These are phyloP conservation scores for Trichosporon sp. DNA, from an alignment of 1,284 basidiomycete genomes.

Conservation along the genomic window DNA sequence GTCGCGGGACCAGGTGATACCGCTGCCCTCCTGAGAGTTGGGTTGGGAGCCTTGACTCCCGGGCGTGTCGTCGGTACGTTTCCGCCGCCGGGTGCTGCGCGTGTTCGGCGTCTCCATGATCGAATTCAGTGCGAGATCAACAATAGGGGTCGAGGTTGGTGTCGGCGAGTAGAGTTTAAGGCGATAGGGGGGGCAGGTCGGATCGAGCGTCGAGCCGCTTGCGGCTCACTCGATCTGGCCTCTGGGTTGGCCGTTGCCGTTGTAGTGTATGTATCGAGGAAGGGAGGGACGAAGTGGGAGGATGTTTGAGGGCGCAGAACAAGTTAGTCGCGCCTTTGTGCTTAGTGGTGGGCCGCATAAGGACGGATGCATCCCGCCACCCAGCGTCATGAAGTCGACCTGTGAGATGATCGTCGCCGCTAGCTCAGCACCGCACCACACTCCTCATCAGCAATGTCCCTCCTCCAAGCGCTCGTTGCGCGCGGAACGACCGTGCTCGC, in stretches of 20 bases:
- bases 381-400: not conserved
- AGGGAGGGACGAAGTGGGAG: not conserved
- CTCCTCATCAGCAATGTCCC: slow-evolving; percentile 49
- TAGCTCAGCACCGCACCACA: not conserved
- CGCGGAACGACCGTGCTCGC: slow-evolving; percentile 75
- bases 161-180: not conserved
- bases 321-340: slow-evolving; percentile 12
- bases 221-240: slow-evolving; percentile 7
- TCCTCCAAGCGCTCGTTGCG: slow-evolving; percentile 84
- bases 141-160: not conserved
- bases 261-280: not conserved
- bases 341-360: not conserved
- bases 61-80: not conserved
- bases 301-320: slow-evolving; percentile 7
- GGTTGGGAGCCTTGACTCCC: not conserved
- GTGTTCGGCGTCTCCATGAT: slow-evolving; percentile 31
- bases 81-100: slow-evolving; percentile 27
- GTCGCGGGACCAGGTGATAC: slow-evolving; percentile 29
- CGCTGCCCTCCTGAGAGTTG: slow-evolving; percentile 19
- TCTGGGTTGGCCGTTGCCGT: not conserved
- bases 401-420: slow-evolving; percentile 1
- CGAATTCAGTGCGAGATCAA: not conserved
- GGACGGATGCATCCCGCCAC: slow-evolving; percentile 20
- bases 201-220: not conserved
- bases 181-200: not conserved